A percentile compares a stretch with the other conserved stretches of the same genome.
Conservation (phyloP, 805 yeast genomes). For the Lachancea cidri region DNA sequence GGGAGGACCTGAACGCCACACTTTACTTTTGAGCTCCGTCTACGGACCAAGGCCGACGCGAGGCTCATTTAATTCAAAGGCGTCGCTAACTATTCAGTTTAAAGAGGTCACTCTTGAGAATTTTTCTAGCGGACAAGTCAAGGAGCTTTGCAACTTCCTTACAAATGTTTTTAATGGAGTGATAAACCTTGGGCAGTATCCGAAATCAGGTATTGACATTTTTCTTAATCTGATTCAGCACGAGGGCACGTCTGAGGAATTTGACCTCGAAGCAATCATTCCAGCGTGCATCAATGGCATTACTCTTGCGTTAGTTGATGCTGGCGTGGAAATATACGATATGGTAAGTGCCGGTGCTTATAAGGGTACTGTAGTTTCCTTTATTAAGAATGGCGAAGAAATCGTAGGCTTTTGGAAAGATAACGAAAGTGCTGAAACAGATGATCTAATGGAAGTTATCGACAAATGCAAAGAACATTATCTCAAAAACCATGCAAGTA, state of each 20-base stretch:
- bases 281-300: slow-evolving; percentile 38
- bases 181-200: slow-evolving; percentile 60
- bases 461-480: slow-evolving; percentile 39
- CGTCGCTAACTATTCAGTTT: slow-evolving; percentile 52
- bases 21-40: slow-evolving; percentile 57
- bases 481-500: slow-evolving; percentile 16
- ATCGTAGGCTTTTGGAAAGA: slow-evolving; percentile 58
- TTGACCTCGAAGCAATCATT: slow-evolving; percentile 34
- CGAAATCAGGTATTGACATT: slow-evolving; percentile 83
- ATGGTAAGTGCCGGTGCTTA: slow-evolving; percentile 61
- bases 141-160: slow-evolving; percentile 39
- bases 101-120: slow-evolving; percentile 33
- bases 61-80: slow-evolving; percentile 64
- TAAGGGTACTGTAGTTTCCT: slow-evolving; percentile 43
- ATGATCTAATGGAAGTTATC: slow-evolving; percentile 33
- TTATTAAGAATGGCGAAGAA: slow-evolving; percentile 50
- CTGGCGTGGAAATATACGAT: slow-evolving; percentile 77
- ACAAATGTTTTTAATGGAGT: slow-evolving; percentile 36
- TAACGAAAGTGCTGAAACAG: slow-evolving; percentile 25
- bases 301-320: slow-evolving; percentile 73
- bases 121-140: slow-evolving; percentile 26
- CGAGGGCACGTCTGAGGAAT: slow-evolving; percentile 4
- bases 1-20: slow-evolving; percentile 29
- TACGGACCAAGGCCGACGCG: slow-evolving; percentile 88
- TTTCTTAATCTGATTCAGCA: slow-evolving; percentile 54